Evolutionary conservation across 1,284 basidiomycete species (phyloP), one percentile per base, ranked within the genome.

Genomic region (Marasmius tenuissimus): DNA sequence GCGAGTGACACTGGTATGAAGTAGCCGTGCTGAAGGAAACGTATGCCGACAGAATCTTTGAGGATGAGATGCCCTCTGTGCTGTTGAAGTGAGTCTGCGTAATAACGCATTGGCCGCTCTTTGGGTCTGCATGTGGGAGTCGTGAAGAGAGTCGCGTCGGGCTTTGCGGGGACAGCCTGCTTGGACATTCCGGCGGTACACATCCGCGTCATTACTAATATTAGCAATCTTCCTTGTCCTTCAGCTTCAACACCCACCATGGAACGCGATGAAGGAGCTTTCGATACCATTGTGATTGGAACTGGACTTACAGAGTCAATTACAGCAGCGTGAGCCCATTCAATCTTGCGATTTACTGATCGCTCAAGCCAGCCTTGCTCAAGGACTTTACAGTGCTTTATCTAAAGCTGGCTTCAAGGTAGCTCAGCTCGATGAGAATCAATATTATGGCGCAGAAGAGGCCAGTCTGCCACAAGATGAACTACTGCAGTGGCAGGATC

Each of bases 261-360:
- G 52, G 52, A 54, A n/a, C 6, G 34, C 52, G 52, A 61, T n/a
- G 62, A 61, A 59, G 59, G 62, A 11, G 56, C 47, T 1, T 96
- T 96, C 71, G 93, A 97, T 70, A 88, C 89, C 20, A 80, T 95
- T 49, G 81, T 98, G 16, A 76, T 97, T 55, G 94, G 96, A 8
- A 98, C 96, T 20, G 94, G 93, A 0, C 81, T 97, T 9, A 82
- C 91, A 33, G 88, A 96, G 70, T 94, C 93, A n/a, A 93, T 97
- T 40, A 76, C 85, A 57, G 92, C 95, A 66, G 93, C 94, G 93
- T 96, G 75, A 85, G 92, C 80, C 38, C 18, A 58, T 27, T 60
- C 39, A 48, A 42, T 58, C 62, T 60, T 48, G 55, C 54, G 59
- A 57, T 47, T 57, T 48, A 45, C n/a, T 37, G 45, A 38, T 27